Conservation (phyloP, 2,329 filamentous ascomycete species). For the Cercospora citrullina region DNA sequence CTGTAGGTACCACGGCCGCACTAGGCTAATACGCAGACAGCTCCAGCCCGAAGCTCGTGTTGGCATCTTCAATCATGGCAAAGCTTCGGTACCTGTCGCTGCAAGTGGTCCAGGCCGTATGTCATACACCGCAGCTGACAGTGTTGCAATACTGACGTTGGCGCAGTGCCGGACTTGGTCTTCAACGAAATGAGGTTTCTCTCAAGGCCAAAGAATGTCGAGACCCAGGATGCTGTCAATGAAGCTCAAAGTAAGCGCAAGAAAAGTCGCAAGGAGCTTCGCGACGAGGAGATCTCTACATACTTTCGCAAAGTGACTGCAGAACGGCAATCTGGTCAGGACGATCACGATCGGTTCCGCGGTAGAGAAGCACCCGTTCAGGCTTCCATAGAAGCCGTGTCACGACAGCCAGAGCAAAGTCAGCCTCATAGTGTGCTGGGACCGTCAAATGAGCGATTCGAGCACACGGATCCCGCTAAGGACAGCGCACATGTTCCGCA, state of each 20-base stretch:
- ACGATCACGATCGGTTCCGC: not conserved
- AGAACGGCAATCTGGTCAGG: slow-evolving; percentile 1
- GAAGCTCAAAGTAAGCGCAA: slow-evolving; percentile 36
- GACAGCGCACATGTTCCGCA: not conserved
- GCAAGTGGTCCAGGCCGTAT: slow-evolving; percentile 42
- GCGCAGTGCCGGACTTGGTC: slow-evolving; percentile 53
- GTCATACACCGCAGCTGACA: slow-evolving; percentile 35
- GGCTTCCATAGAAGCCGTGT: not conserved
- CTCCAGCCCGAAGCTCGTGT: slow-evolving; percentile 45
- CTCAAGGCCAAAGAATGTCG: slow-evolving; percentile 39
- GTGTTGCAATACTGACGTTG: slow-evolving; percentile 29
- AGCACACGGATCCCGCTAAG: not conserved
- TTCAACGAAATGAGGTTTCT: slow-evolving; percentile 56
- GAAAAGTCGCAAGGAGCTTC: slow-evolving; percentile 37
- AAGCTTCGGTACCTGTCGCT: slow-evolving; percentile 47
- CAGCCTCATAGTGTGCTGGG: not conserved
- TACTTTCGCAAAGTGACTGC: slow-evolving; percentile 42
- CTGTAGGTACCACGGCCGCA: not conserved
- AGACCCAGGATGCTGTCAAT: slow-evolving; percentile 28
- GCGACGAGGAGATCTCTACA: slow-evolving; percentile 47
- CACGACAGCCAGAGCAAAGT: not conserved
- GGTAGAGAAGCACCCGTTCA: not conserved
- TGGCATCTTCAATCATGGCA: slow-evolving; percentile 53
- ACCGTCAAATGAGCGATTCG: not conserved
- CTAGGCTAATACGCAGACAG: slow-evolving; percentile 33